Conservation (phyloP, 2,329 filamentous ascomycete species). For the Dactylellina drechsleri region DNA sequence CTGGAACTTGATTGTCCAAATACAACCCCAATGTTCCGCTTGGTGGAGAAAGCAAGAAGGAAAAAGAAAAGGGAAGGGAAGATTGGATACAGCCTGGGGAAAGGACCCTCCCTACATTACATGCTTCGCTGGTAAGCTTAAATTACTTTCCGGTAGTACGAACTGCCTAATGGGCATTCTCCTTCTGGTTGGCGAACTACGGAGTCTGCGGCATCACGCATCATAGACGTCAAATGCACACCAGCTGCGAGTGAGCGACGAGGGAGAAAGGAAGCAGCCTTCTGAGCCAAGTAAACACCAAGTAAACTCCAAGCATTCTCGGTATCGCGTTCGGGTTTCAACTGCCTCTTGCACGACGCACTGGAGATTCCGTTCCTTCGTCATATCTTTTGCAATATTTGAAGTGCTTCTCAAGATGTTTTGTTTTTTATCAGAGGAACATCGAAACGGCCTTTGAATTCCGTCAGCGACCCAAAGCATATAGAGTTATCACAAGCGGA, state of each 20-base stretch:
- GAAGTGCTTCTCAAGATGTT: background rate
- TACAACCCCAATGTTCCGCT: slow-evolving; percentile 6
- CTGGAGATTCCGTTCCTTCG: background rate
- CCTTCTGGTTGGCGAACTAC: too few relatives aligned
- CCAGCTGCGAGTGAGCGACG: slow-evolving; percentile 13
- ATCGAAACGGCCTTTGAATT: background rate
- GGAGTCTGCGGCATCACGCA: slow-evolving; percentile 7
- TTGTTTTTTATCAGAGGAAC: background rate
- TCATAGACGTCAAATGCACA: slow-evolving; percentile 24
- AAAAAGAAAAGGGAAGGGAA: slow-evolving; percentile 12
- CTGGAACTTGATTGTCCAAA: slow-evolving; percentile 18
- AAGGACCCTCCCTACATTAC: slow-evolving; percentile 19
- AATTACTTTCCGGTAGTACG: background rate
- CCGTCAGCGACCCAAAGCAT: background rate
- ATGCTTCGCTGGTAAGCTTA: slow-evolving; percentile 36
- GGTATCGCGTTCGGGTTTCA: slow-evolving; percentile 27
- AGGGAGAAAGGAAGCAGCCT: background rate
- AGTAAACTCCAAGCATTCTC: slow-evolving; percentile 38
- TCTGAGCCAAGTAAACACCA: background rate
- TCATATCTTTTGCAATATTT: background rate
- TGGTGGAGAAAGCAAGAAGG: slow-evolving; percentile 1
- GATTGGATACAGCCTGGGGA: background rate
- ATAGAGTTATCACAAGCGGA: slow-evolving; percentile 49
- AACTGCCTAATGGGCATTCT: background rate
- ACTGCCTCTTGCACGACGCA: slow-evolving; percentile 14